These are phyloP conservation scores for Wickerhamiella vanderwaltii DNA, from an alignment of 805 yeast genomes.

Conservation along the genomic window DNA sequence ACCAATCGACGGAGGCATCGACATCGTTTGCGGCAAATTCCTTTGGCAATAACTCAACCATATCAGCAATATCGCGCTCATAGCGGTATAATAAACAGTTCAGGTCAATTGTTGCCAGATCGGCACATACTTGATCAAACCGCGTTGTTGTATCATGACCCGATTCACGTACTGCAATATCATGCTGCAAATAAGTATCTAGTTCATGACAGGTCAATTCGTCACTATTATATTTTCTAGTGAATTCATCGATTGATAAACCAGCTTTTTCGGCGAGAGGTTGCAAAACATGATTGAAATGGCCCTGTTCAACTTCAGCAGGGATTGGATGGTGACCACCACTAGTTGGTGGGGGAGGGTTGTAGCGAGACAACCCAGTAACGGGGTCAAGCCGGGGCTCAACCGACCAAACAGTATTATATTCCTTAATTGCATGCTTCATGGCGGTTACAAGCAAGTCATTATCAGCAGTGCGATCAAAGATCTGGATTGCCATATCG, in stretches of 20 bases:
- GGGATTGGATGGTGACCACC: slow-evolving; percentile 53
- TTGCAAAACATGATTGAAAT: slow-evolving; percentile 57
- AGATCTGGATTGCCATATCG: slow-evolving; percentile 72
- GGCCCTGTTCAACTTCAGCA: slow-evolving; percentile 89
- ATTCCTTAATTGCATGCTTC: slow-evolving; percentile 76
- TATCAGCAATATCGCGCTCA: slow-evolving; percentile 67
- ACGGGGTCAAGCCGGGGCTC: slow-evolving; percentile 58
- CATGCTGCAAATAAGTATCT: slow-evolving; percentile 82
- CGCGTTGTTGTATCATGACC: slow-evolving; percentile 94
- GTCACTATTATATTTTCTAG: slow-evolving; percentile 54
- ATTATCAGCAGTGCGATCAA: slow-evolving; percentile 35
- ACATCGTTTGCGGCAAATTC: too few species aligned
- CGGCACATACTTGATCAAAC: slow-evolving; percentile 79
- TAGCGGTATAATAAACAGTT: slow-evolving; percentile 80
- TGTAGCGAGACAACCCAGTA: slow-evolving; percentile 79
- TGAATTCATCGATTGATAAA: slow-evolving; percentile 48
- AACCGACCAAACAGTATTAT: slow-evolving; percentile 64
- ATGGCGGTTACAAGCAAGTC: slow-evolving; percentile 56
- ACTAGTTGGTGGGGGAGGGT: slow-evolving; percentile 60
- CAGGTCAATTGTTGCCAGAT: slow-evolving; percentile 81
- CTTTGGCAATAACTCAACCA: slow-evolving; percentile 47
- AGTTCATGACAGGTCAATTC: slow-evolving; percentile 61
- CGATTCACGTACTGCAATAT: slow-evolving; percentile 87
- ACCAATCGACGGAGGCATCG: slow-evolving; percentile 53
- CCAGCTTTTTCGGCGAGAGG: slow-evolving; percentile 58